Conservation (phyloP, 2,329 filamentous ascomycete species). For the Penicillium sp. region DNA sequence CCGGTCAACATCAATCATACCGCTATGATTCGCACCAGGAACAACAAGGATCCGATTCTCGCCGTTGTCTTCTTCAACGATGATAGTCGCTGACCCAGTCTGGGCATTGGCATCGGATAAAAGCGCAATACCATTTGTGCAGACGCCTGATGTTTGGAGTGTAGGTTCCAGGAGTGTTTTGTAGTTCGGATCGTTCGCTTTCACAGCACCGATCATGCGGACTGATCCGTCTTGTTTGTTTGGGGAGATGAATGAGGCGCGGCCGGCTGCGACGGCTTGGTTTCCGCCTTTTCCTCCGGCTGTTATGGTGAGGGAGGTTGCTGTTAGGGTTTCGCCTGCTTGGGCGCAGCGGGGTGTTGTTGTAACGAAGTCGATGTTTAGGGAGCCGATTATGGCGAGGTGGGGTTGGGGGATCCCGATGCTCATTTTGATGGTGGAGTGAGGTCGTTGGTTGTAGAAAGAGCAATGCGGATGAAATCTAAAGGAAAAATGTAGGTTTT, state of each 20-base stretch:
- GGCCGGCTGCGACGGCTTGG: constrained; percentile 23
- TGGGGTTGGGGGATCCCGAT: constrained; percentile 7
- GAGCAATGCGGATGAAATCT: not conserved
- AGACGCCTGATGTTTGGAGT: constrained; percentile 60
- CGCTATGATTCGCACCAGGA: constrained; percentile 62
- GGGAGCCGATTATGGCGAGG: constrained; percentile 80
- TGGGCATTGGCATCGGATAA: constrained; percentile 43
- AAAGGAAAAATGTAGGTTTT: not conserved
- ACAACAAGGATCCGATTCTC: constrained; percentile 72
- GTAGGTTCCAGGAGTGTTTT: constrained; percentile 55
- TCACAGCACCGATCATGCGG: constrained; percentile 69
- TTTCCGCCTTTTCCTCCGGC: constrained; percentile 26
- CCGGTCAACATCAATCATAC: constrained; percentile 30
- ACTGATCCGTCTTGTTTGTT: constrained; percentile 50
- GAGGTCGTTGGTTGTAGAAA: not conserved
- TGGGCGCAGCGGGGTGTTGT: constrained; percentile 75
- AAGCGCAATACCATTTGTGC: constrained; percentile 52
- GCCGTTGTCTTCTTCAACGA: constrained; percentile 63
- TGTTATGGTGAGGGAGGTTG: constrained; percentile 70
- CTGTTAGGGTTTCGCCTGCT: constrained; percentile 79
- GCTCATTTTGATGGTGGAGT: constrained; percentile 8
- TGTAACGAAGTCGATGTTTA: constrained; percentile 87
- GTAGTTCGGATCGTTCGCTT: constrained; percentile 58
- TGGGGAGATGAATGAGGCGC: constrained; percentile 16
- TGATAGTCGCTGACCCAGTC: constrained; percentile 60